These are phyloP conservation scores for Leishmania braziliensis DNA, from an alignment of 208 protist species.

Conservation along the genomic window DNA sequence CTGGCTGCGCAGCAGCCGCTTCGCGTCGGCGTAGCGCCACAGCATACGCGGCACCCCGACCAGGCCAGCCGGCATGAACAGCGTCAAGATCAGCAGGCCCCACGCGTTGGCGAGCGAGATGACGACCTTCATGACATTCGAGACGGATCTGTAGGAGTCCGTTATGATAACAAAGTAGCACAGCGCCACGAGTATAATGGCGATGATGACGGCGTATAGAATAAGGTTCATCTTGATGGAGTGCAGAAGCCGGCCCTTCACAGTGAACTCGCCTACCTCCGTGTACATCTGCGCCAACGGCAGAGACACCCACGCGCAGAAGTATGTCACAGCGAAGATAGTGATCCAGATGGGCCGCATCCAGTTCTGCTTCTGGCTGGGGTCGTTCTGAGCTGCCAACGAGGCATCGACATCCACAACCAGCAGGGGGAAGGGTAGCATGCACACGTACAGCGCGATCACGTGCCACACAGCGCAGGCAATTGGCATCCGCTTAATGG, in stretches of 20 bases:
- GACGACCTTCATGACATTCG: constrained; percentile 66
- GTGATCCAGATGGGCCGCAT: constrained; percentile 83
- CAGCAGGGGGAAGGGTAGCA: constrained; percentile 85
- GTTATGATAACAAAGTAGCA: constrained; percentile 83
- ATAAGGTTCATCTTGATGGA: constrained; percentile 82
- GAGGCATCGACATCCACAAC: constrained; percentile 86
- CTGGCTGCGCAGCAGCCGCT: constrained; percentile 50
- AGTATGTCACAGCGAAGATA: constrained; percentile 87
- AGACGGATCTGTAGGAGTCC: constrained; percentile 60
- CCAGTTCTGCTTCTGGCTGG: constrained; percentile 42
- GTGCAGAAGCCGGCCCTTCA: constrained; percentile 52
- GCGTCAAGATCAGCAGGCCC: constrained; percentile 84
- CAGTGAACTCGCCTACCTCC: constrained; percentile 82
- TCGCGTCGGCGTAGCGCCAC: constrained; percentile 72
- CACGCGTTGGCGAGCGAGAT: constrained; percentile 90
- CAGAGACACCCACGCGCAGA: constrained; percentile 85
- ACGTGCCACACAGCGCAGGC: constrained; percentile 73
- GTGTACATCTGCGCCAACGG: constrained; percentile 88
- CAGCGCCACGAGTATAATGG: constrained; percentile 64
- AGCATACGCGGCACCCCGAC: constrained; percentile 86
- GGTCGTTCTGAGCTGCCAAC: constrained; percentile 35
- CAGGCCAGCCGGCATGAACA: constrained; percentile 90
- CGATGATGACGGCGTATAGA: constrained; percentile 82
- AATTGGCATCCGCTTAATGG: constrained; percentile 67
- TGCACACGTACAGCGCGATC: constrained; percentile 75